Base-by-base conservation (phyloP, 2,329 filamentous ascomycete genomes). In the Dactylonectria macrodidyma region DNA sequence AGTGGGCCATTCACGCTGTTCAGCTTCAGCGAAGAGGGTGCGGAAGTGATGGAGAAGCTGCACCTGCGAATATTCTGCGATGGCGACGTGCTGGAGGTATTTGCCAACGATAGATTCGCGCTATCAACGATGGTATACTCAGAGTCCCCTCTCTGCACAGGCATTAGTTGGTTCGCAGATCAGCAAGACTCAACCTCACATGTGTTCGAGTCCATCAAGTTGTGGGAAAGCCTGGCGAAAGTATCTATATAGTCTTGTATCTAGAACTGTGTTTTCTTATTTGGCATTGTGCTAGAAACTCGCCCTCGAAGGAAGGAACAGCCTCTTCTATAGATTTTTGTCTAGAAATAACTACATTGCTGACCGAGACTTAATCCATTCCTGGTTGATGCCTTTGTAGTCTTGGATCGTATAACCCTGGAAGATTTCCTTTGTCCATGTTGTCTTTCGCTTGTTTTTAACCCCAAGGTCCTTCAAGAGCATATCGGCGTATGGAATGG, bases 1-100 rank as follows among this genome's bases (percentile, higher is more conserved):
- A 70, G 71, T 44, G 84, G 83, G 0, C 83, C 85, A 0, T 85
- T 86, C 62, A 87, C 85, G 0, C 78, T 87, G 0, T 86, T 87
- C 71, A 67, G 67, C 19, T 52, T 54, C 0, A 59, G 73, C 3
- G 30, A 44, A 1, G 34, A 70, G 1, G 68, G 63, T 0, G 14
- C 33, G 1, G 75, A 75, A 5, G 63, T 65, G 7, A 3, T 75
- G 3, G 76, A 78, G 33, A 68, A 73, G 10, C 41, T 78, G 0
- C 67, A 62, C 4, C 3, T 77, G 12, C 63, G 70, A 8, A 72
- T 77, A 0, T 78, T 78, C 14, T 72, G 62, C 4, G 76, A 78
- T 2, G 71, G 73, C 0, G 74, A 76, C n/a, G 60, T 74, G 7
- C 56, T 78, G 0, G 76, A 78, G 16, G 56, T 78, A 0, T 78